Evolutionary conservation across 2,329 filamentous ascomycete species (phyloP).

Genomic region (Sarocladium kiliense): DNA sequence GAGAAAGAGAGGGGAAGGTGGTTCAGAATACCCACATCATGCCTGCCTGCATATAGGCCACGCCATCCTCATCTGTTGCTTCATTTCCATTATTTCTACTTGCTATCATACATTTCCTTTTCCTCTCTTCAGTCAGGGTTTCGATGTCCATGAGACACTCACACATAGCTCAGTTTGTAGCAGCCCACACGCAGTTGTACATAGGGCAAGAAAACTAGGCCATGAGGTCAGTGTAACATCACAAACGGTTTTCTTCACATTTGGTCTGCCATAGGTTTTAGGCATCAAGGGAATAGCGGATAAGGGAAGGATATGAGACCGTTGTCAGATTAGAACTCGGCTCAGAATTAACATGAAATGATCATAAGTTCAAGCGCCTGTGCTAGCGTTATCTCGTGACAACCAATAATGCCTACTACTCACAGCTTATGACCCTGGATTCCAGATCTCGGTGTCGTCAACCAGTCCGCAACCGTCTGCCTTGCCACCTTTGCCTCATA

Average conservation of each 20-base stretch:
- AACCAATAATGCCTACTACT: too few relatives aligned
- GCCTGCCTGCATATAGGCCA: neutral
- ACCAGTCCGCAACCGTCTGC: constrained; percentile 22
- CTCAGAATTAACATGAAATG: neutral
- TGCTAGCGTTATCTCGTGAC: too few relatives aligned
- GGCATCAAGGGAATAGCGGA: neutral
- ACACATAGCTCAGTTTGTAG: neutral
- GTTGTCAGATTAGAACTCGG: neutral
- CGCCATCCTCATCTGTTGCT: neutral
- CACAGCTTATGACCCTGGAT: too few relatives aligned
- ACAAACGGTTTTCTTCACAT: neutral
- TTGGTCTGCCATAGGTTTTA: neutral
- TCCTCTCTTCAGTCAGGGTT: neutral
- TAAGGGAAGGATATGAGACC: neutral
- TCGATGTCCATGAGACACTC: neutral
- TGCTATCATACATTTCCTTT: neutral
- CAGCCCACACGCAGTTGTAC: neutral
- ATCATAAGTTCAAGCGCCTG: neutral
- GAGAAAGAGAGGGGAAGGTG: neutral
- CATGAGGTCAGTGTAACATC: neutral
- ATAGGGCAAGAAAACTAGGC: neutral
- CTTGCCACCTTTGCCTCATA: constrained; percentile 21
- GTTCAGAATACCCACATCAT: neutral
- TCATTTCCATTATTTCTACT: neutral
- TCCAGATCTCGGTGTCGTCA: constrained; percentile 11